Base-by-base conservation (phyloP, 2,329 filamentous ascomycete species). In the Colletotrichum aenigma region DNA sequence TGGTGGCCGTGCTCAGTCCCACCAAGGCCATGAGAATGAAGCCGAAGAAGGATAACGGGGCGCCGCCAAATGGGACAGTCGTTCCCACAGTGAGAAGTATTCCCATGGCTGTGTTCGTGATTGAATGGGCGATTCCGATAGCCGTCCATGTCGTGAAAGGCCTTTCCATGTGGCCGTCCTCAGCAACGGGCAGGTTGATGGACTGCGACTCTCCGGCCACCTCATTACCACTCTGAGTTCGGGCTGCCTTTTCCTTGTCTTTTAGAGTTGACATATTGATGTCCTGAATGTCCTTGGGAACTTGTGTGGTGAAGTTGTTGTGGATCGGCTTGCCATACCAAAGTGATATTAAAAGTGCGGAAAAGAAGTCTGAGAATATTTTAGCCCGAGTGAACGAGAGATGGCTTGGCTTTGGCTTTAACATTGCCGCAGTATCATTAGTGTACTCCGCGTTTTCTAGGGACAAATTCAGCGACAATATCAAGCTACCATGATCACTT, bases 121-220 rank as follows among this genome's bases (percentile, higher is more conserved):
- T 78, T 26, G 78, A 77, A 58, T 81, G 80, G 48, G 78, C 80
- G 61, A 80, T 79, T 34, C 79, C 80, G 16, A 82, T 69, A 6
- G 80, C 80, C 0, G 81, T 81, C 1, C 81, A 70, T 3, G 79
- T 81, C 3, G 71, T 81, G 76, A 82, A 77, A 62, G 52, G 81
- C 85, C 68, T 88, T 84, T 77, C 67, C 9, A 75, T 78, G 52
- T 80, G 80, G 13, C 78, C 38, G 3, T 74, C 79, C n/a, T 77
- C 58, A 24, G 79, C 70, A n/a, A 48, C 6, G 1, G 18, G 18
- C 5, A 48, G 18, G 38, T 48, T 9, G 38, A 48, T 48, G 18
- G 38, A 48, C 38, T 48, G 38, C 38, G 38, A 48, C 38, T 48
- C 38, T n/a, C 18, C 38, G 18, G 38, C 9, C 3, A 48, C 18